Evolutionary conservation across 2,329 filamentous ascomycete genomes (phyloP).

Genomic region (Sporothrix protearum): DNA sequence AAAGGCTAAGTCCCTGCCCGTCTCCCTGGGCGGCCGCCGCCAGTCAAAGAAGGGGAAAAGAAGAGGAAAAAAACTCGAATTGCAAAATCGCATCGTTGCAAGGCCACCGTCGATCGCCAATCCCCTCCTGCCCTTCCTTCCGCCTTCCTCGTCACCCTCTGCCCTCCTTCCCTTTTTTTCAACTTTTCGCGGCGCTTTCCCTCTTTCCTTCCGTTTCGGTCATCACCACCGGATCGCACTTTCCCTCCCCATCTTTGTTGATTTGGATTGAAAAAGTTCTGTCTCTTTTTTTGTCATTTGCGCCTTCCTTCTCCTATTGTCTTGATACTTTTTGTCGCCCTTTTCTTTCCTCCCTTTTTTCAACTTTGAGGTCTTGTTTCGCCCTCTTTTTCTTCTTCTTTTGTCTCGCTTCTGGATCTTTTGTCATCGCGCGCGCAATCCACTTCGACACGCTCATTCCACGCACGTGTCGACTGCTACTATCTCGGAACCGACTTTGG

Average conservation of each 20-base stretch:
- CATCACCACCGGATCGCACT: slow-evolving; percentile 9
- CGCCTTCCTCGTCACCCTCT: not conserved
- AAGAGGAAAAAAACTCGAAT: slow-evolving; percentile 11
- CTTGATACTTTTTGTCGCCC: not conserved
- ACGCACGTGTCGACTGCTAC: not conserved
- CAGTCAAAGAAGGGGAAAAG: not conserved
- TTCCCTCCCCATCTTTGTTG: not conserved
- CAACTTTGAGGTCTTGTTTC: slow-evolving; percentile 5
- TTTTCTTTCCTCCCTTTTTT: not conserved
- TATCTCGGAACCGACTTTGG: not conserved
- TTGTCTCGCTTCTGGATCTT: not conserved
- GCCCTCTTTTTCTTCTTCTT: not conserved
- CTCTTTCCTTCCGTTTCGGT: slow-evolving; percentile 5
- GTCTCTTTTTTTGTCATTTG: not conserved
- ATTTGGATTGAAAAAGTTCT: not conserved
- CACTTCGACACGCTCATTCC: not conserved
- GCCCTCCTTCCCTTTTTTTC: slow-evolving; percentile 7
- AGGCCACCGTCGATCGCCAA: slow-evolving; percentile 10
- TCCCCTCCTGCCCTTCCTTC: slow-evolving; percentile 19
- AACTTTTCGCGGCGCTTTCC: not conserved
- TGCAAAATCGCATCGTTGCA: slow-evolving; percentile 20
- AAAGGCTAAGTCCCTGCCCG: too few species aligned
- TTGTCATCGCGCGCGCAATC: not conserved
- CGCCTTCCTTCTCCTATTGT: slow-evolving; percentile 1
- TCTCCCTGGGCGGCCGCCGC: not conserved